Base-by-base conservation (phyloP, 106 monocot genomes). In the Acorus calamus region DNA sequence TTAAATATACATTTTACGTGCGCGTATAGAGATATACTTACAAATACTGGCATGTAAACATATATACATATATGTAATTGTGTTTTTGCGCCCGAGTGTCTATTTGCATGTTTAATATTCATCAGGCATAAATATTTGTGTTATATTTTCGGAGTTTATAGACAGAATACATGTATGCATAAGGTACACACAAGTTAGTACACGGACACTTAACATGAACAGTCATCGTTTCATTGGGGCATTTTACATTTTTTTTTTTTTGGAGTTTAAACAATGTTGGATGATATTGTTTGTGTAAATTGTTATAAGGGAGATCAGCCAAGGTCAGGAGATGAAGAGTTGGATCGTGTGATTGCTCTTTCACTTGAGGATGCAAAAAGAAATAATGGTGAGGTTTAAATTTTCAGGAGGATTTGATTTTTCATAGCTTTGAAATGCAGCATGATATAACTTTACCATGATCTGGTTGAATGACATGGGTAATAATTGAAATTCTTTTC, bases 301-400 rank as follows among this genome's bases (percentile, higher is more conserved):
- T 74, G 8, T 57, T 74, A 46, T 63, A 71, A 94, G 90, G 84
- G 85, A 59, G 90, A 84, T 62, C 81, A 51, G 59, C 47, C 90
- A 3, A 79, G 76, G 87, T 53, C 77, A 55, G 84, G 82, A 8
- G 78, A 96, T 51, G 90, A 96, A 69, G 96, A 96, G n/a, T 61
- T 83, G 50, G 96, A 96, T 56, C 87, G 61, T 69, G 96, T 90
- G 43, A 79, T 91, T 67, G 84, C 90, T 46, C 79, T 86, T 67
- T 87, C 89, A n/a, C 82, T 94, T 64, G 94, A 94, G 58, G 78
- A 82, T 69, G 77, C 70, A 4, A 90, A 82, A 71, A 84, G 65
- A 55, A 67, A 66, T 9, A 79, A 80, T 62, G 82, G 89, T 84
- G 73, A 3, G 50, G 49, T 44, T 58, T 43, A 13, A 10, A 28